A percentile compares a stretch with the other conserved stretches of the same genome.
Conservation (phyloP, 257 asterid species). For the Petunia axillaris region DNA sequence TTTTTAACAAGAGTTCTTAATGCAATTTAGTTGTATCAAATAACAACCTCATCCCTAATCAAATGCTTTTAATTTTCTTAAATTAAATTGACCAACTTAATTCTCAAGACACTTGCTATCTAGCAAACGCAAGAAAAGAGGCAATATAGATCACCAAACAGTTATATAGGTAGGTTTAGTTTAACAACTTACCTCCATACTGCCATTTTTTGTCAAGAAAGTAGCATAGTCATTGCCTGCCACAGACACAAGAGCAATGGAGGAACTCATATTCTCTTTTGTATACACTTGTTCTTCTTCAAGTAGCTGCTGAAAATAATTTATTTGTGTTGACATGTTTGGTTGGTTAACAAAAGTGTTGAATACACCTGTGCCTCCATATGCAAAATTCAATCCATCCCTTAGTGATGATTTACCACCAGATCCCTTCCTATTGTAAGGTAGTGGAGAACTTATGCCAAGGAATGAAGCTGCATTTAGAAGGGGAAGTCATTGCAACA, state of each 20-base stretch:
- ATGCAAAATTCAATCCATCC: constrained; percentile 65
- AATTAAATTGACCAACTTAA: too few species aligned
- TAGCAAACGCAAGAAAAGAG: neutral
- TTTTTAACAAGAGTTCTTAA: too few species aligned
- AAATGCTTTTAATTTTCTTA: neutral
- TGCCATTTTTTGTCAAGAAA: constrained; percentile 45
- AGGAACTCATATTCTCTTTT: constrained; percentile 41
- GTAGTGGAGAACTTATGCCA: constrained; percentile 52
- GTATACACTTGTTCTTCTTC: constrained; percentile 39
- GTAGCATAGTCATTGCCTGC: constrained; percentile 74
- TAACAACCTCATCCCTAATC: neutral
- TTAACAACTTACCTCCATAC: constrained; percentile 44
- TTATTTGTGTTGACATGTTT: constrained; percentile 71
- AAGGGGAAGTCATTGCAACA: neutral
- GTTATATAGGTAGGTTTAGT: constrained; percentile 9
- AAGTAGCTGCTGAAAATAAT: constrained; percentile 55
- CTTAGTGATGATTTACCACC: constrained; percentile 20
- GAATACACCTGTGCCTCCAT: constrained; percentile 79
- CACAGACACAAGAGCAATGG: constrained; percentile 58
- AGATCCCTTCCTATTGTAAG: constrained; percentile 36
- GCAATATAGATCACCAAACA: constrained; percentile 20
- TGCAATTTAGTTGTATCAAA: too few species aligned
- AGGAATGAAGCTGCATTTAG: constrained; percentile 49
- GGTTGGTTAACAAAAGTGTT: constrained; percentile 58
- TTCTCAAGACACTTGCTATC: neutral